These are phyloP conservation scores for Malbranchea cinnamomea DNA, from an alignment of 2,329 filamentous ascomycete genomes.

Conservation along the genomic window DNA sequence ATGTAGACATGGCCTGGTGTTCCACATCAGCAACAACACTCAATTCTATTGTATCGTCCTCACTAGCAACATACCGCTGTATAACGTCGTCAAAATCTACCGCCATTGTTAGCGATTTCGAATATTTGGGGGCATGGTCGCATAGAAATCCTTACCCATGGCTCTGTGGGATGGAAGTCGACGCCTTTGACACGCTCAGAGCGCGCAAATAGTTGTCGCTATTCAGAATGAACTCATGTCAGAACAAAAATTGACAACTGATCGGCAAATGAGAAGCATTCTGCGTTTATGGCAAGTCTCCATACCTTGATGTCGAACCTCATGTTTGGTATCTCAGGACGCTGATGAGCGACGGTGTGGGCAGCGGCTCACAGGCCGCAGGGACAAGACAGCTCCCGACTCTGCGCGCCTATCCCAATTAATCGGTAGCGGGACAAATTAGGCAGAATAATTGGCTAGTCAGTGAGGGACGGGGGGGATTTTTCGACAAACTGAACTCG, in stretches of 20 bases:
- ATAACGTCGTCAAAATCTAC: constrained; percentile 73
- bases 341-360: constrained; percentile 1
- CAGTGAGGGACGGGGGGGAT: too few relatives aligned
- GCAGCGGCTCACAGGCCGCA: constrained; percentile 6
- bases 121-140: not conserved
- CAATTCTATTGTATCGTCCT: constrained; percentile 14
- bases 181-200: constrained; percentile 95
- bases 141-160: constrained; percentile 52
- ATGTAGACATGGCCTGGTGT: constrained; percentile 84
- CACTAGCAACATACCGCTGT: constrained; percentile 54
- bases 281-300: constrained; percentile 4
- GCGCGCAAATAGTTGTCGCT: constrained; percentile 73
- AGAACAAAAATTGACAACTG: constrained; percentile 17
- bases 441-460: constrained; percentile 1
- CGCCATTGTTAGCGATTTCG: constrained; percentile 12
- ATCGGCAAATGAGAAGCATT: constrained; percentile 3
- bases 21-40: constrained; percentile 6
- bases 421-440: not conserved
- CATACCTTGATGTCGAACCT: constrained; percentile 46
- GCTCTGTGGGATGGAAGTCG: constrained; percentile 92
- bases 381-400: not conserved
- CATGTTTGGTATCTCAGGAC: constrained; percentile 29
- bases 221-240: constrained; percentile 22
- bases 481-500: too few relatives aligned
- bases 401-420: not conserved